phyloP scores from a whole-genome alignment of 1,139 yeast genomes.

The Pneumocystis canis region DNA sequence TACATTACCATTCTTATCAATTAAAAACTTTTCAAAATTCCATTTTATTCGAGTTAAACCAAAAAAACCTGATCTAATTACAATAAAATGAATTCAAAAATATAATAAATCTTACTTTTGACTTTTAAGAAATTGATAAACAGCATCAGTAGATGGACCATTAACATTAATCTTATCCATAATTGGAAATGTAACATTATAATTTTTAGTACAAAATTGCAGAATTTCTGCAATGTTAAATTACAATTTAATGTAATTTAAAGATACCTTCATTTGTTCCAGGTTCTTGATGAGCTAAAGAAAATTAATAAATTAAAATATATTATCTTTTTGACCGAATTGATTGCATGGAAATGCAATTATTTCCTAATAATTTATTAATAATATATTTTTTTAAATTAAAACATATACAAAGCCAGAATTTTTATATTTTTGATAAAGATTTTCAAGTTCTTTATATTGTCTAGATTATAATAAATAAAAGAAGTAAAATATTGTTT shows the following conservation, averaged over 20 bases:
- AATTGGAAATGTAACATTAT: constrained; percentile 46
- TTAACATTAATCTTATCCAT: constrained; percentile 80
- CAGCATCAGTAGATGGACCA: constrained; percentile 67
- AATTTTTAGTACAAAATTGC: constrained; percentile 47
- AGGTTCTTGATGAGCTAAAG: constrained; percentile 52
- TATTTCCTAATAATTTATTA: constrained; percentile 24
- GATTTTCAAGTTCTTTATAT: constrained; percentile 67
- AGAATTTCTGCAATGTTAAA: constrained; percentile 34
- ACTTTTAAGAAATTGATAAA: constrained; percentile 58
- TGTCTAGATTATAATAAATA: constrained; percentile 32
- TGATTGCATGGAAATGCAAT: constrained; percentile 91
- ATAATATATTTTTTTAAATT: not conserved
- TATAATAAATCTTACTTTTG: constrained; percentile 26
- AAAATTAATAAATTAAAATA: not conserved
- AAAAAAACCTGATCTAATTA: constrained; percentile 2
- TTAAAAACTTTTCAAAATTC: constrained; percentile 88
- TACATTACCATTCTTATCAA: constrained; percentile 60
- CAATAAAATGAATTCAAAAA: constrained; percentile 8
- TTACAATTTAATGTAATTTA: not conserved
- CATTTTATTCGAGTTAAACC: constrained; percentile 32
- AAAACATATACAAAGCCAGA: constrained; percentile 41
- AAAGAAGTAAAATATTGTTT: not conserved
- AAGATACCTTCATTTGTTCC: constrained; percentile 33
- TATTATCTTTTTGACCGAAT: constrained; percentile 34
- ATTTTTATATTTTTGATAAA: constrained; percentile 64